Evolutionary conservation across 1,284 basidiomycete species (phyloP), one percentile per base, ranked within the genome.

Genomic region (Ustilago trichophora): DNA sequence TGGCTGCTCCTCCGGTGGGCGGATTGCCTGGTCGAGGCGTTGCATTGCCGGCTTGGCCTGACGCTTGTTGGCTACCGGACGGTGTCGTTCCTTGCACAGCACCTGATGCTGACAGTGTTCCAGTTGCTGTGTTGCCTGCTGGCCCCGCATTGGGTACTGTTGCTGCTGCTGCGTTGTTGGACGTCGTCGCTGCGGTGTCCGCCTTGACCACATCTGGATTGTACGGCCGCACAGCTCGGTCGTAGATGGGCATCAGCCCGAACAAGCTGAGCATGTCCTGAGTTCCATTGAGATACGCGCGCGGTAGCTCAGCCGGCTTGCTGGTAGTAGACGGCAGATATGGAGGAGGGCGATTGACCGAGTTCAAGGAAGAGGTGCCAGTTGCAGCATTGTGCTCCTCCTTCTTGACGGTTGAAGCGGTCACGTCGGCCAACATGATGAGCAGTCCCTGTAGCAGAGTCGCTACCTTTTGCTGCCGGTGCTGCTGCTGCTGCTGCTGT

Each of bases 201-300:
- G 50, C 58, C n/a, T 58, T 56, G 42, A 58, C 33, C 15, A 38
- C 44, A 3, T 62, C 65, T 18, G 67, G 57, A 38, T 66, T 60
- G 46, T 74, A 76, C 0, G 74, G 72, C 3, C 72, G 62, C 11
- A 76, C 74, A 16, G 72, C 63, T 9, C 67, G 46, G 21, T 74
- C 72, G 57, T 76, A 76, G 44, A 76, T 59, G 11, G 74, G 72
- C 57, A 70, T 69, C 27, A 76, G 59, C 0, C 55, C 66, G 25
- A 76, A 76, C 8, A 74, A 48, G 9, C 42, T 34, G 8, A 76
- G 44, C 66, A 74, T 70, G 26, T 76, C 74, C 36, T 76, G 72
- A 3, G 74, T 74, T 8, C 72, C 74, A 31, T 76, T 72, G 21
- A 76, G 57, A 24, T 73, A 57, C 0, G 62, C 62, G 3, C 44